These are phyloP conservation scores for Schwanniomyces occidentalis DNA, from an alignment of 805 yeast genomes.

Conservation along the genomic window DNA sequence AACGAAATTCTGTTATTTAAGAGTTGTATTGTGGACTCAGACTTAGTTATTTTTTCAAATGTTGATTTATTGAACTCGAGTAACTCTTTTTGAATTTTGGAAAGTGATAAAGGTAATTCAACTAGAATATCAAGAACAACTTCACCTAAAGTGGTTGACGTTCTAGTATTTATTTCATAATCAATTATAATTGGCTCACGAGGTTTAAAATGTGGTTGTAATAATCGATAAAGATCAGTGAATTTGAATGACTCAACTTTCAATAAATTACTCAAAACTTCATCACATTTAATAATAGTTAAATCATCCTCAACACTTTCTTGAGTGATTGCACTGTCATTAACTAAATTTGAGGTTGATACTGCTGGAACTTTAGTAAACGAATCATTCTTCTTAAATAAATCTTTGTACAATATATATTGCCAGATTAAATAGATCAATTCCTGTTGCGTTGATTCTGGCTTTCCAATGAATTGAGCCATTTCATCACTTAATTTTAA, in stretches of 20 bases:
- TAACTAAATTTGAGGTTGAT: conserved; percentile 22
- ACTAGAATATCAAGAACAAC: conserved; percentile 68
- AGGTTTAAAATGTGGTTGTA: conserved; percentile 72
- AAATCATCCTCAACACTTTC: conserved; percentile 33
- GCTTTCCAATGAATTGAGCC: conserved; percentile 69
- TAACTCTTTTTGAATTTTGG: conserved; percentile 37
- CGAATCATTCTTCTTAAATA: conserved; percentile 37
- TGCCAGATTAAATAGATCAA: conserved; percentile 79
- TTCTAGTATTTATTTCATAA: conserved; percentile 74
- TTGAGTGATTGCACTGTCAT: conserved; percentile 14
- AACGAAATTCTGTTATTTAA: conserved; percentile 45
- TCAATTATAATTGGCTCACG: conserved; percentile 76
- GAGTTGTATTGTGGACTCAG: conserved; percentile 45
- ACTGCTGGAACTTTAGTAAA: conserved; percentile 41
- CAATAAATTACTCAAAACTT: conserved; percentile 45
- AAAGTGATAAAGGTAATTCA: conserved; percentile 39
- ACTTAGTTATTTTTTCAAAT: conserved; percentile 43
- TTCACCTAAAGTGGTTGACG: conserved; percentile 79
- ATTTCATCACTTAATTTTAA: conserved; percentile 64
- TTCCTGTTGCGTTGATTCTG: conserved; percentile 84
- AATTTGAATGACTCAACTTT: conserved; percentile 58
- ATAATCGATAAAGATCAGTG: conserved; percentile 68
- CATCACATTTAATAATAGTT: conserved; percentile 42
- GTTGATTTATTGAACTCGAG: conserved; percentile 37
- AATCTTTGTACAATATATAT: conserved; percentile 66